Percentiles rank a stretch among this genome's conserved stretches.
Evolutionary conservation across 78 protist species (phyloP).

Genomic region (Protostelium mycophagum): DNA sequence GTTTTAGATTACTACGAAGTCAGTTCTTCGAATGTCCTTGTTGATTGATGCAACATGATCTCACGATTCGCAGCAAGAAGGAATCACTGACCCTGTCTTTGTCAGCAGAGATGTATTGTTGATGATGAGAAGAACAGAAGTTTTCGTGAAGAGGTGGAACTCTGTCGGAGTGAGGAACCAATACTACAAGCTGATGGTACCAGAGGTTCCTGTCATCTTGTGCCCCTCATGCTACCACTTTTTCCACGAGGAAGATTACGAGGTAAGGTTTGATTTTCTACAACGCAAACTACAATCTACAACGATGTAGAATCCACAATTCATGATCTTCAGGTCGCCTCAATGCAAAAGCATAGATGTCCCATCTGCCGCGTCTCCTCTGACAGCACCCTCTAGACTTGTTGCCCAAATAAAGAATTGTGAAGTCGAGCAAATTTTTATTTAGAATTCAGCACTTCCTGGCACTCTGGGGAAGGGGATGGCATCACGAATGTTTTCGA

Average conservation of each 20-base stretch:
- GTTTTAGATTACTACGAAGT: neutral
- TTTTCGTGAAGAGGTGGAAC: slow-evolving; percentile 18
- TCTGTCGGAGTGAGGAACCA: neutral
- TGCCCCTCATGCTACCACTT: slow-evolving; percentile 51
- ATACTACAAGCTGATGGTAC: slow-evolving; percentile 34
- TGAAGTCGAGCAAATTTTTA: no score
- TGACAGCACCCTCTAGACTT: neutral
- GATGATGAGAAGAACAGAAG: slow-evolving; percentile 13
- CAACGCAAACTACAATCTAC: no score
- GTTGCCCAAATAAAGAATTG: no score
- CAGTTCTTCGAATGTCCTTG: no score
- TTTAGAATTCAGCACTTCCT: neutral
- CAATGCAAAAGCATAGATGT: slow-evolving; percentile 14
- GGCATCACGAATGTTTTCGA: slow-evolving; percentile 79
- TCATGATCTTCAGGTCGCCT: neutral
- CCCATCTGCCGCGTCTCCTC: slow-evolving; percentile 39
- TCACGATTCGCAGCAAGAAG: slow-evolving; percentile 13
- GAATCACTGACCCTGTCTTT: slow-evolving; percentile 1
- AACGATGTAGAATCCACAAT: neutral
- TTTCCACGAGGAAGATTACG: slow-evolving; percentile 63
- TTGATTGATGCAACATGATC: neutral
- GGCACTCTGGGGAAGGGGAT: slow-evolving; percentile 75
- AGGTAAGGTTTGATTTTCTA: no score
- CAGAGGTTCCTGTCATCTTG: slow-evolving; percentile 27
- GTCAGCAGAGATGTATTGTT: neutral